Conservation (phyloP, 202 grass and related monocot species). For the Setaria italica region DNA sequence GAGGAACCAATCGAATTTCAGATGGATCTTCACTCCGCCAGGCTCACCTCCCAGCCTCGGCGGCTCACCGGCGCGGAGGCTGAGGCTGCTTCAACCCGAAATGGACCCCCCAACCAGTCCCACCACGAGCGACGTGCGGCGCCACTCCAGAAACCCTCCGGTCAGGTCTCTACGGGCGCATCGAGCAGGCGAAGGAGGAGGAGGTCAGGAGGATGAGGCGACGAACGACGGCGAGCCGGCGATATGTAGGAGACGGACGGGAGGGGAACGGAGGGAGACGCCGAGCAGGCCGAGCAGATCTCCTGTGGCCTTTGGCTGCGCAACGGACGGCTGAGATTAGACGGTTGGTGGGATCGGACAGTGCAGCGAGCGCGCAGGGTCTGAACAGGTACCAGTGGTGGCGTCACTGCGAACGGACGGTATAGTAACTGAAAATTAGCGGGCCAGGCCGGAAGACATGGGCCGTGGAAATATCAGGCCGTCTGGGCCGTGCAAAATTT, state of each 20-base stretch:
- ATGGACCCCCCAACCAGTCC: neutral
- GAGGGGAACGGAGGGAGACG: neutral
- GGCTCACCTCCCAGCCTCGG: neutral
- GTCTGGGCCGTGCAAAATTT: neutral
- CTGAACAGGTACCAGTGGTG: neutral
- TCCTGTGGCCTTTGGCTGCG: neutral
- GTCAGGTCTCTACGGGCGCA: neutral
- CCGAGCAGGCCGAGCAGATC: neutral
- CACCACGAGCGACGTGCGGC: neutral
- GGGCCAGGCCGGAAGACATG: neutral
- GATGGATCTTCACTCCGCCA: conserved; percentile 4
- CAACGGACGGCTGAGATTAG: neutral
- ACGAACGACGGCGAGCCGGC: conserved; percentile 22
- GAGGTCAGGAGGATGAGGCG: neutral
- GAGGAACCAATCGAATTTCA: neutral
- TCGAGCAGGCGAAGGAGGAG: neutral
- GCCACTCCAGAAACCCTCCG: neutral
- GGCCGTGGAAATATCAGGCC: neutral
- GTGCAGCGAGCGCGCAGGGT: neutral
- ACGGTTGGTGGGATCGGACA: neutral
- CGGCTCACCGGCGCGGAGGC: neutral
- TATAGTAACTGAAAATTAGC: conserved; percentile 19
- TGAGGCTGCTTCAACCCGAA: neutral
- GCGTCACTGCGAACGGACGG: conserved; percentile 4
- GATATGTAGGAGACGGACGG: conserved; percentile 13